phyloP scores from a whole-genome alignment of 2,329 filamentous ascomycete genomes.

The Chaetomium sp. region DNA sequence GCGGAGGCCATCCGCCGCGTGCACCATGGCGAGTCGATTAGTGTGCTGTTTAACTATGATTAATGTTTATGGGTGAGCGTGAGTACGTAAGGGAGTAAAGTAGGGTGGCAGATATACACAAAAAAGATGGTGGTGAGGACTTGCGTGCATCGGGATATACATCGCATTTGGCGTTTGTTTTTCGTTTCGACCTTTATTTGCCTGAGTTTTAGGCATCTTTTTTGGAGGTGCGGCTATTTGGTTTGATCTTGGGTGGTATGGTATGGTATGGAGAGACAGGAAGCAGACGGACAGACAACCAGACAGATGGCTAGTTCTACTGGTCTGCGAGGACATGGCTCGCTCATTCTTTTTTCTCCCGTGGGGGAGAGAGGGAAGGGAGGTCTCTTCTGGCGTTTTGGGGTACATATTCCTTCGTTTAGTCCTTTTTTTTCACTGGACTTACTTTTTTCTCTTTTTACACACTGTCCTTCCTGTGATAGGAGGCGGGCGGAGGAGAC shows the following conservation, averaged over 20 bases:
- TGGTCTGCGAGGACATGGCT: too few species aligned
- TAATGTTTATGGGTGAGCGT: conserved; percentile 29
- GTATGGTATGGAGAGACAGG: too few species aligned
- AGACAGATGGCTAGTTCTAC: too few species aligned
- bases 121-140: too few species aligned
- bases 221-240: conserved; percentile 5
- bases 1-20: conserved; percentile 93
- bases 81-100: too few species aligned
- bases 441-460: not conserved
- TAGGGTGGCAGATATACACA: too few species aligned
- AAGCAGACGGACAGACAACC: too few species aligned
- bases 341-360: too few species aligned
- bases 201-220: not conserved
- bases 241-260: too few species aligned
- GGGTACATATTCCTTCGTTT: not conserved
- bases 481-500: not conserved
- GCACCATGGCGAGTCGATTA: conserved; percentile 96
- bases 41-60: conserved; percentile 84
- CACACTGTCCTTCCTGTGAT: conserved; percentile 3
- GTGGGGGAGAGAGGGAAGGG: not conserved
- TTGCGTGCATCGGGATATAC: conserved; percentile 14
- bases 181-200: not conserved
- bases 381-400: conserved; percentile 5
- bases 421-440: too few species aligned
- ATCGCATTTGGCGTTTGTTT: conserved; percentile 17